A percentile compares a stretch with the other conserved stretches of the same genome.
Conservation (phyloP, 225 moss, liverwort and hornwort species). For the Bryum argenteum region DNA sequence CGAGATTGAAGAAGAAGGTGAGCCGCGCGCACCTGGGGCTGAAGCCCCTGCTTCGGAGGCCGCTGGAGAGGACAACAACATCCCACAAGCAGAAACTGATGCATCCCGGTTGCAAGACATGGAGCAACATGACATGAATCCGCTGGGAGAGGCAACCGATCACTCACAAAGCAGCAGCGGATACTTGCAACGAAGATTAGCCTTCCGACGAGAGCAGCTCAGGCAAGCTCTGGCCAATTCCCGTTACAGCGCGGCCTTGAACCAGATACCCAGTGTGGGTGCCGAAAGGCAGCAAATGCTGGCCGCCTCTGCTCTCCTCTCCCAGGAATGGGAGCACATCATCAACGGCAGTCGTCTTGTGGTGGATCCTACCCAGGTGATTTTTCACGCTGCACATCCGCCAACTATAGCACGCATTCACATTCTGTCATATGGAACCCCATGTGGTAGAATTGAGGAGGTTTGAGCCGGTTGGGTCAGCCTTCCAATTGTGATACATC, state of each 20-base stretch:
- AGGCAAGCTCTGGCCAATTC: slow-evolving; percentile 60
- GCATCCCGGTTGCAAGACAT: slow-evolving; percentile 27
- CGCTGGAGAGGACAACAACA: slow-evolving; percentile 16
- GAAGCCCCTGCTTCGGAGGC: slow-evolving; percentile 19
- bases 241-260: slow-evolving; percentile 32
- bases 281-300: slow-evolving; percentile 57
- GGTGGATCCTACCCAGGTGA: slow-evolving; percentile 62
- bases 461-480: background rate
- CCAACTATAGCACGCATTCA: background rate
- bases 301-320: slow-evolving; percentile 52
- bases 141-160: slow-evolving; percentile 22
- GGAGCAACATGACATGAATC: slow-evolving; percentile 20
- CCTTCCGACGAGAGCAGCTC: slow-evolving; percentile 64
- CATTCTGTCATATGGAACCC: background rate
- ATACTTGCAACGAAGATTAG: slow-evolving; percentile 40
- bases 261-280: slow-evolving; percentile 38
- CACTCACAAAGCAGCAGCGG: slow-evolving; percentile 25
- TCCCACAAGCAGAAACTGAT: slow-evolving; percentile 18
- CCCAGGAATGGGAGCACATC: slow-evolving; percentile 73
- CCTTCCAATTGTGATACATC: background rate
- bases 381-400: background rate
- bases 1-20: slow-evolving; percentile 42
- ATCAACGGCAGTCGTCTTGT: slow-evolving; percentile 52
- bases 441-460: background rate
- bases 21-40: slow-evolving; percentile 30